Conservation (phyloP, 2,329 filamentous ascomycete species). For the Aureobasidium leucospermi region DNA sequence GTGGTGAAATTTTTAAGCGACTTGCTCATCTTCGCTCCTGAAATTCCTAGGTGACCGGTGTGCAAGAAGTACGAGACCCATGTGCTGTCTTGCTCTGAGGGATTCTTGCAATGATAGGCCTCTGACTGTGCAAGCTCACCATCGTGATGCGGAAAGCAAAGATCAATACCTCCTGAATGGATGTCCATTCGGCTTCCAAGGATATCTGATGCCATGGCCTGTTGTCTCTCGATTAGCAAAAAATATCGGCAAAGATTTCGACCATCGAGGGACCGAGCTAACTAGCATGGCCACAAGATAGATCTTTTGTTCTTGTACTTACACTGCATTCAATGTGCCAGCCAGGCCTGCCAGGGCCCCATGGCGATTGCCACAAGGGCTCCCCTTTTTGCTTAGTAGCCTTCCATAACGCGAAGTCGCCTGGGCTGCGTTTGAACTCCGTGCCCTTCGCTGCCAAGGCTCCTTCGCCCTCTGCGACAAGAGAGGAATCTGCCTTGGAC, state of each 20-base stretch:
- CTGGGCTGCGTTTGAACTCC: slow-evolving; percentile 62
- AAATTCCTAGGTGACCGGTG: slow-evolving; percentile 86
- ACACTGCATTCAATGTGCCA: slow-evolving; percentile 96
- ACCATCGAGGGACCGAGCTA: too few species aligned
- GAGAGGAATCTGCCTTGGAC: slow-evolving; percentile 72
- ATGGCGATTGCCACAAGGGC: slow-evolving; percentile 80
- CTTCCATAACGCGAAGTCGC: slow-evolving; percentile 94
- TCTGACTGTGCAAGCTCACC: slow-evolving; percentile 88
- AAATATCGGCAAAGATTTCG: too few species aligned
- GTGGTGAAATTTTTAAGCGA: slow-evolving; percentile 89
- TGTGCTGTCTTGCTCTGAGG: slow-evolving; percentile 29
- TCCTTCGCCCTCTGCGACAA: slow-evolving; percentile 86
- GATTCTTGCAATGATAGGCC: slow-evolving; percentile 58
- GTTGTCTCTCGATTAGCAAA: too few species aligned
- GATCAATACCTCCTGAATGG: slow-evolving; percentile 85
- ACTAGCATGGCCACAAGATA: too few species aligned
- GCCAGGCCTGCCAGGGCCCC: slow-evolving; percentile 81
- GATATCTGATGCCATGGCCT: slow-evolving; percentile 79
- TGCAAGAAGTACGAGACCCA: slow-evolving; percentile 97
- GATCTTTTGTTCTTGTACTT: too few species aligned
- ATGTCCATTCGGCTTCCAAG: slow-evolving; percentile 82
- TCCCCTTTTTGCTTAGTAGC: slow-evolving; percentile 76
- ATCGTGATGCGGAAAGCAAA: slow-evolving; percentile 87
- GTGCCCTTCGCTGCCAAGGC: slow-evolving; percentile 49
- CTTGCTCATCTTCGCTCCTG: slow-evolving; percentile 93